Evolutionary conservation across 495 filamentous ascomycete genomes (phyloP), one percentile per base, ranked within the genome.

Genomic region (Aspergillus heteromorphus): DNA sequence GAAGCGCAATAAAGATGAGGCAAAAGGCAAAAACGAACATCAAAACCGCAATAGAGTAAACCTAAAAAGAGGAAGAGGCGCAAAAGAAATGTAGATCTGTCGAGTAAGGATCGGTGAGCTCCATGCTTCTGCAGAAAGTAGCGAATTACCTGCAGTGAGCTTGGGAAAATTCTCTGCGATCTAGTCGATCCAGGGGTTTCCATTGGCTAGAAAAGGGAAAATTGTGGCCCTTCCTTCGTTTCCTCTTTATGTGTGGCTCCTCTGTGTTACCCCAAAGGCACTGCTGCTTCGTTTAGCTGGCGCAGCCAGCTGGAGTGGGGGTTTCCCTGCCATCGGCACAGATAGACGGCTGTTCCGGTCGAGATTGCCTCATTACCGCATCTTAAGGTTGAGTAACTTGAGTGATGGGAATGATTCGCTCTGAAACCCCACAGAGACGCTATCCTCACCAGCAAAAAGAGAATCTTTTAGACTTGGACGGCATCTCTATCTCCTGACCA

Each of bases 71-170:
- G 43, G 25, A 40, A 38, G 49, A 47, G 40, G 14, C 36, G 23
- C 21, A 29, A 56, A 23, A 23, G 17, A 7, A 4, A 11, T 50
- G 31, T 51, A 25, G 55, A 57, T 51, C 34, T 57, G 48, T 49
- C 49, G 42, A 52, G 16, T 29, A 53, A 52, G 55, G 55, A 43
- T 57, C 55, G 21, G 42, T 48, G 55, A 57, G 34, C 55, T 57
- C 47, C 47, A 50, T 43, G 11, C 36, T 48, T 47, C 42, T 53
- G 55, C 55, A 57, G 55, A 10, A 42, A 47, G 20, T 29, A 48
- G 11, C 49, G 45, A 52, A 57, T 57, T 40, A 57, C 55, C 49
- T 57, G 55, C 55, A 57, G 55, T 41, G 34, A 57, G 55, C 25
- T 40, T 52, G 42, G 34, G 38, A 40, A 48, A 40, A 48, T 42